Conservation (phyloP, 495 filamentous ascomycete genomes). For the Hyaloscypha hepaticicola region DNA sequence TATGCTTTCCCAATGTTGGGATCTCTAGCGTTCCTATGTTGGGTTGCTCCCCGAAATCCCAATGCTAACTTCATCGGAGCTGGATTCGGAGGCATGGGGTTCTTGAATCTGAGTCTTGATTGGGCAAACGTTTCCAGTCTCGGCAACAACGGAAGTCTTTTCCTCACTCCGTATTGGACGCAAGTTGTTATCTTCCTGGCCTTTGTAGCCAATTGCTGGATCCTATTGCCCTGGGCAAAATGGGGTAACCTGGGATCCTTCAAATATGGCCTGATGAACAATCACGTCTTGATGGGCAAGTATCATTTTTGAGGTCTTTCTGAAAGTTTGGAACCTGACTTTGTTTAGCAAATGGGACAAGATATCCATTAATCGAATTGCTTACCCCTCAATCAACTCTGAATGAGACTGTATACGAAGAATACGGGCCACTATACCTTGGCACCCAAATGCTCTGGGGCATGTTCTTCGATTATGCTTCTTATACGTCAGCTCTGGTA, state of each 20-base stretch:
- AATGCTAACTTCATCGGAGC: conserved; percentile 59
- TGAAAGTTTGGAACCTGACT: background rate
- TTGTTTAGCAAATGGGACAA: conserved; percentile 43
- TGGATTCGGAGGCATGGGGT: conserved; percentile 57
- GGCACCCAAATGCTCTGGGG: conserved; percentile 53
- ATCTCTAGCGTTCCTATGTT: conserved; percentile 58
- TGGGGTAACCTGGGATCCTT: conserved; percentile 51
- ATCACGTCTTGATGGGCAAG: conserved; percentile 45
- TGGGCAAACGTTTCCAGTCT: conserved; percentile 56
- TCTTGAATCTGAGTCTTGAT: conserved; percentile 55
- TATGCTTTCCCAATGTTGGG: conserved; percentile 56
- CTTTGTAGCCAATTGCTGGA: conserved; percentile 55
- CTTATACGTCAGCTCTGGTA: conserved; percentile 51
- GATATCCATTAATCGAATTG: conserved; percentile 48
- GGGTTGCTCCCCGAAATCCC: conserved; percentile 55
- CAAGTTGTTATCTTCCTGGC: conserved; percentile 53
- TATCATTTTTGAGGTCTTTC: background rate
- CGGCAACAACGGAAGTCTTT: conserved; percentile 45
- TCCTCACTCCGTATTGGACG: conserved; percentile 55
- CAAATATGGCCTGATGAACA: conserved; percentile 53
- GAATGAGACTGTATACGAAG: conserved; percentile 53
- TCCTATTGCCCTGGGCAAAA: conserved; percentile 54
- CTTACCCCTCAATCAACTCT: conserved; percentile 47
- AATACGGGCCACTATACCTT: conserved; percentile 52
- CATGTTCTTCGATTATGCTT: conserved; percentile 58